Evolutionary conservation across 257 asterid genomes (phyloP), one percentile per base, ranked within the genome.

Genomic region (Penstemon davidsonii): DNA sequence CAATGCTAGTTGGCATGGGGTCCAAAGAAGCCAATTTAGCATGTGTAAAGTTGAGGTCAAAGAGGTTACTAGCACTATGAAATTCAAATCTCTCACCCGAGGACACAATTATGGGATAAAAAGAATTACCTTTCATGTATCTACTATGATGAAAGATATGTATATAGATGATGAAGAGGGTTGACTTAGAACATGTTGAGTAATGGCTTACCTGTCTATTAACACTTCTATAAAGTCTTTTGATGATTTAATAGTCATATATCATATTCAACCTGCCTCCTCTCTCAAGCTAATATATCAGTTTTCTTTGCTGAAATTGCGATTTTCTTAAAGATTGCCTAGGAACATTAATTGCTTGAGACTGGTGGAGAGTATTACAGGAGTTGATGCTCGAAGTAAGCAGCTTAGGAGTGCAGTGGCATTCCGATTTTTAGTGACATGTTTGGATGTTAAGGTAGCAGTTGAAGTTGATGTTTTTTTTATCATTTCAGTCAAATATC

Each of bases 371-470:
- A 81, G 88, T 65, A 80, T 88, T 58, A 62, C 74, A 12, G 96
- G 92, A 67, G 75, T 72, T 53, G 79, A 76, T 75, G 82, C 61
- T 56, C 90, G 96, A 51, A 75, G 85, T 67, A 94, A 91, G 86
- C 87, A 85, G 72, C 95, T 94, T 5, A 79, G 91, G 67, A 83
- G 97, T 76, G 75, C 84, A 39, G 85, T 87, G 67, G 95, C 99
- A 64, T 78, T 80, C 59, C 87, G 81, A 54, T 91, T 88, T 82
- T 91, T 94, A 36, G 79, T 77, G 67, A 68, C 81, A 58, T 77
- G 85, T 69, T 83, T 91, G 61, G 69, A 78, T 37, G 69, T 71
- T 73, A 76, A 85, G 97, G 99, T 94, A 79, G 38, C 67, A 45
- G 44, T n/a, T 50, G 4, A 50, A 56, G 11, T 42, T 47, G 46